Percentiles rank a stretch among this genome's conserved stretches.
Evolutionary conservation across 2,329 filamentous ascomycete genomes (phyloP).

Genomic region (Aspergillus proliferans): DNA sequence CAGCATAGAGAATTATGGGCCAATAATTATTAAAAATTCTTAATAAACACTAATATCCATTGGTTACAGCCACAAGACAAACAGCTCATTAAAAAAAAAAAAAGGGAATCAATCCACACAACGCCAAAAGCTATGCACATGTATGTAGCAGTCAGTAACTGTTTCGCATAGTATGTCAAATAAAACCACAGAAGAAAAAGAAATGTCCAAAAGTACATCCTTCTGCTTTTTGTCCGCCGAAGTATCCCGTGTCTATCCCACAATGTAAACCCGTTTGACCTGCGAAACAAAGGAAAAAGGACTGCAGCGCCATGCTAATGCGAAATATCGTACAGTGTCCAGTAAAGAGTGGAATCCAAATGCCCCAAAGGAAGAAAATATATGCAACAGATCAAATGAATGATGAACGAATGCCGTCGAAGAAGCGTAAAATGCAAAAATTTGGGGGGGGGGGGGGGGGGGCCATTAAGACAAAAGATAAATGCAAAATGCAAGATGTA

Average conservation of each 20-base stretch:
- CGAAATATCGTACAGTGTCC: slow-evolving; percentile 30
- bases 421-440: slow-evolving; percentile 20
- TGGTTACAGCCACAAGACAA: neutral
- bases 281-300: slow-evolving; percentile 30
- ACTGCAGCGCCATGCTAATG: slow-evolving; percentile 34
- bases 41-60: neutral
- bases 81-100: slow-evolving; percentile 1
- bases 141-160: slow-evolving; percentile 1
- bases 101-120: slow-evolving; percentile 6
- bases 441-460: slow-evolving; percentile 14
- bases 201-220: slow-evolving; percentile 1
- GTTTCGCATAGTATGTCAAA: neutral
- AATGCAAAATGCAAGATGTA: neutral
- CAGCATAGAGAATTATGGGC: neutral
- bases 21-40: neutral
- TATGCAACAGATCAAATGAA: slow-evolving; percentile 23
- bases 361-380: slow-evolving; percentile 17
- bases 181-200: slow-evolving; percentile 2
- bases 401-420: slow-evolving; percentile 31
- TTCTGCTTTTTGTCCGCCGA: slow-evolving; percentile 12
- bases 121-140: slow-evolving; percentile 25
- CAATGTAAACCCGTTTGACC: slow-evolving; percentile 15
- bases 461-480: slow-evolving; percentile 23
- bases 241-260: slow-evolving; percentile 12
- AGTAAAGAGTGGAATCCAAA: slow-evolving; percentile 28